Percentiles rank a stretch among this genome's conserved stretches.
phyloP scores from a whole-genome alignment of 495 filamentous ascomycete genomes.

The Hypoxylon trugodes region DNA sequence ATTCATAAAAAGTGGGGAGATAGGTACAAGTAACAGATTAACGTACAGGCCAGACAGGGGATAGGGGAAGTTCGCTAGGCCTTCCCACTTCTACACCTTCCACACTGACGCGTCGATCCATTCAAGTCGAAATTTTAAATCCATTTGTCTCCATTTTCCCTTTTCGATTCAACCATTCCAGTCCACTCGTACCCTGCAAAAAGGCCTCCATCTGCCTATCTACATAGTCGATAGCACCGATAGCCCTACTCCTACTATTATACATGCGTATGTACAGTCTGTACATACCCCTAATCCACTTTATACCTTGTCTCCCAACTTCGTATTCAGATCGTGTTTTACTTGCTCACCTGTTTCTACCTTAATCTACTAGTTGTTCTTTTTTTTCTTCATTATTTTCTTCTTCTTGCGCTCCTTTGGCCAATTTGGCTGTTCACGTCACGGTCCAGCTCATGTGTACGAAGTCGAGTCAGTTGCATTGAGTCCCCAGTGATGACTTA shows the following conservation, averaged over 20 bases:
- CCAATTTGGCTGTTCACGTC: background rate
- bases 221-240: too few relatives aligned
- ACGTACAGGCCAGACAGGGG: constrained; percentile 5
- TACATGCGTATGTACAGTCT: constrained; percentile 6
- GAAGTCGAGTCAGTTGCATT: constrained; percentile 17
- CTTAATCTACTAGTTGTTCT: constrained; percentile 11
- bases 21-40: constrained; percentile 9
- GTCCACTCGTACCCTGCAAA: background rate
- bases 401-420: constrained; percentile 6
- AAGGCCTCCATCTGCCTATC: too few relatives aligned
- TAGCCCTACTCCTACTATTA: background rate
- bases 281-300: constrained; percentile 22
- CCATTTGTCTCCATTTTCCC: constrained; percentile 22
- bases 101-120: constrained; percentile 37
- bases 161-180: constrained; percentile 1
- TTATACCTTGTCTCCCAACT: constrained; percentile 11
- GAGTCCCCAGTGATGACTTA: constrained; percentile 35
- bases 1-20: constrained; percentile 21
- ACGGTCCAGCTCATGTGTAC: constrained; percentile 13
- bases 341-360: constrained; percentile 11
- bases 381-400: constrained; percentile 1
- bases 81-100: constrained; percentile 8
- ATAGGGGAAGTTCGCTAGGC: background rate
- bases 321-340: constrained; percentile 33
- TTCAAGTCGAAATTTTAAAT: constrained; percentile 26